Conservation (phyloP, 2,329 filamentous ascomycete species). For the Curvularia hawaiiensis region DNA sequence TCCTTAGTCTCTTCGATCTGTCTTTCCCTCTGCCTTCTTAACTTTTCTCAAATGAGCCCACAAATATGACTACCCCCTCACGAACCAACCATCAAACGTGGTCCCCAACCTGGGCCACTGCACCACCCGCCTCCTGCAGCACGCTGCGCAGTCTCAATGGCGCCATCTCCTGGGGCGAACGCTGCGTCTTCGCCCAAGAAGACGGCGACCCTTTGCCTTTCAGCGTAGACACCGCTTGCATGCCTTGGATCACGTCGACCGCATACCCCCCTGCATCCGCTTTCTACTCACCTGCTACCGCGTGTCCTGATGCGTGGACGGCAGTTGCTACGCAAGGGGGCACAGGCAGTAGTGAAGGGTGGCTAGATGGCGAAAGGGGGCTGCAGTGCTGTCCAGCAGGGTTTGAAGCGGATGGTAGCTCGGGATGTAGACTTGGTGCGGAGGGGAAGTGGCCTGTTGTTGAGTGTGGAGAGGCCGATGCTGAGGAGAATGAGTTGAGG, state of each 20-base stretch:
- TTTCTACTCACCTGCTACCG: slow-evolving; percentile 34
- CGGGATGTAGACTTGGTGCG: slow-evolving; percentile 19
- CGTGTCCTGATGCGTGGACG: slow-evolving; percentile 27
- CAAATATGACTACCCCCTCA: slow-evolving; percentile 21
- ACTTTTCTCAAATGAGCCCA: neutral
- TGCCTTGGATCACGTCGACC: slow-evolving; percentile 29
- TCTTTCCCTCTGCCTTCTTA: too few species aligned
- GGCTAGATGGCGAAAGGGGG: slow-evolving; percentile 28
- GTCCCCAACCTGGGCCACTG: slow-evolving; percentile 21
- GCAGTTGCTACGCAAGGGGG: slow-evolving; percentile 28
- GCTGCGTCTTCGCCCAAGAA: slow-evolving; percentile 73
- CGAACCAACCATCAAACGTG: slow-evolving; percentile 24
- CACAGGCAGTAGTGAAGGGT: slow-evolving; percentile 3
- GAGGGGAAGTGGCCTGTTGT: slow-evolving; percentile 20
- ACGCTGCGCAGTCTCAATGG: slow-evolving; percentile 23
- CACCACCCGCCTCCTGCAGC: slow-evolving; percentile 24
- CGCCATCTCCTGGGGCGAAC: slow-evolving; percentile 72
- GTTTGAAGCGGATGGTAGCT: slow-evolving; percentile 21
- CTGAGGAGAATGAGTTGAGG: slow-evolving; percentile 24
- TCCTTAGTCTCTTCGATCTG: neutral
- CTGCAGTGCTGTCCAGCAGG: slow-evolving; percentile 32
- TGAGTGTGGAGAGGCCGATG: slow-evolving; percentile 29
- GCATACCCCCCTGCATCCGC: slow-evolving; percentile 13
- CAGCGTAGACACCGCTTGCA: slow-evolving; percentile 66
- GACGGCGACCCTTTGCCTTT: slow-evolving; percentile 78